Percentiles rank a stretch among this genome's conserved stretches.
Conservation (phyloP, 768 basidiomycete species). For the Suillus decipiens region DNA sequence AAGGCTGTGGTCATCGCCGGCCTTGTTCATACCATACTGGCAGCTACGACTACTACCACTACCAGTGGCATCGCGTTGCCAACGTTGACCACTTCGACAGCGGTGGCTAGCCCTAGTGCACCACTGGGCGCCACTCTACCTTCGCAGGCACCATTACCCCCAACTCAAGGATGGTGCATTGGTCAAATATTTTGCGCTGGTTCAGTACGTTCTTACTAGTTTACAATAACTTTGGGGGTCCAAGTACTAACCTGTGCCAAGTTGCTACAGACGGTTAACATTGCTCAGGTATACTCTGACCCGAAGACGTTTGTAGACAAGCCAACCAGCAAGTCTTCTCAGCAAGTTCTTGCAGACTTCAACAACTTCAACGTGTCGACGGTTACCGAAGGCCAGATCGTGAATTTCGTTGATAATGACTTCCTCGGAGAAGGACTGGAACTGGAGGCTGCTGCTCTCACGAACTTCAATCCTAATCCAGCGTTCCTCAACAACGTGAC, state of each 20-base stretch:
- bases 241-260: conserved; percentile 27
- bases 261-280: conserved; percentile 84
- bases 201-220: conserved; percentile 47
- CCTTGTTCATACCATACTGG: conserved; percentile 18
- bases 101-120: conserved; percentile 63
- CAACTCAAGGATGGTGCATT: conserved; percentile 75
- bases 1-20: conserved; percentile 18
- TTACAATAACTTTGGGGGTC: not conserved
- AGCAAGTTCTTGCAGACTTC: conserved; percentile 73
- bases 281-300: conserved; percentile 75
- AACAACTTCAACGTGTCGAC: conserved; percentile 35
- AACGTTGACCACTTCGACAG: conserved; percentile 54
- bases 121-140: conserved; percentile 56
- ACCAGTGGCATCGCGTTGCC: conserved; percentile 23
- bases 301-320: conserved; percentile 90
- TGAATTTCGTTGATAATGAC: conserved; percentile 69
- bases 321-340: conserved; percentile 70
- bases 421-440: conserved; percentile 88
- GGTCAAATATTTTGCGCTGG: conserved; percentile 83
- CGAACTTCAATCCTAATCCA: conserved; percentile 64
- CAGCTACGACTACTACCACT: conserved; percentile 20
- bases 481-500: conserved; percentile 70
- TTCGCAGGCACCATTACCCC: conserved; percentile 64
- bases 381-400: conserved; percentile 64
- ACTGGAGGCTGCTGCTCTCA: conserved; percentile 60